A percentile compares a stretch with the other conserved stretches of the same genome.
Conservation (phyloP, 306 rosid genomes). For the Prunus fruticosa region DNA sequence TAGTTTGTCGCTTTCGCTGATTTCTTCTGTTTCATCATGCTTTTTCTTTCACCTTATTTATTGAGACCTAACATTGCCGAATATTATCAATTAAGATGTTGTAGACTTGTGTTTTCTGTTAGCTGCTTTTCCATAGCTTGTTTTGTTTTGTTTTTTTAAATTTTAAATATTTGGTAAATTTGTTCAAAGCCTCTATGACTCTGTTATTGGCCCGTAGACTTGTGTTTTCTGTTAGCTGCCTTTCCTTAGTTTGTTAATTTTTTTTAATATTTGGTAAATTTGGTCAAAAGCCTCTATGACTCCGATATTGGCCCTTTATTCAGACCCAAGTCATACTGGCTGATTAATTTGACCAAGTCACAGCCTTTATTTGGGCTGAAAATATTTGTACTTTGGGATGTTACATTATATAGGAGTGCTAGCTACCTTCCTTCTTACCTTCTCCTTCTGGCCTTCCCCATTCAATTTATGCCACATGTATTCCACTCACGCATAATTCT, state of each 20-base stretch:
- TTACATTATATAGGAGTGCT: not conserved
- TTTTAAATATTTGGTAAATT: not conserved
- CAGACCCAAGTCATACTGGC: not conserved
- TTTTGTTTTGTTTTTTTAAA: no score
- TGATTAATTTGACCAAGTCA: not conserved
- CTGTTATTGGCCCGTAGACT: no score
- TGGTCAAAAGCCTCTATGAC: not conserved
- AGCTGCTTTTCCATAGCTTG: not conserved
- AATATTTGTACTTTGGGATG: not conserved
- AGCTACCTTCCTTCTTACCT: no score
- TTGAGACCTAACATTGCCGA: not conserved
- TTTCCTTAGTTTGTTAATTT: not conserved
- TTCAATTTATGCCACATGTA: no score
- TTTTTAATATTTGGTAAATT: not conserved
- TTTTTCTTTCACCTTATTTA: not conserved
- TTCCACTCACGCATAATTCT: no score
- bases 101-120: not conserved
- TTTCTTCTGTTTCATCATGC: not conserved
- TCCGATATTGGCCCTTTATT: not conserved
- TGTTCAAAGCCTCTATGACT: not conserved
- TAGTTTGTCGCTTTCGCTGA: not conserved
- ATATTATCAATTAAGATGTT: constrained; percentile 1
- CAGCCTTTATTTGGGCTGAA: not conserved
- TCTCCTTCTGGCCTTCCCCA: no score
- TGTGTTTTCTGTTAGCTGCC: not conserved